Evolutionary conservation across 2,329 filamentous ascomycete species (phyloP).

Genomic region (Fusarium nematophilum): DNA sequence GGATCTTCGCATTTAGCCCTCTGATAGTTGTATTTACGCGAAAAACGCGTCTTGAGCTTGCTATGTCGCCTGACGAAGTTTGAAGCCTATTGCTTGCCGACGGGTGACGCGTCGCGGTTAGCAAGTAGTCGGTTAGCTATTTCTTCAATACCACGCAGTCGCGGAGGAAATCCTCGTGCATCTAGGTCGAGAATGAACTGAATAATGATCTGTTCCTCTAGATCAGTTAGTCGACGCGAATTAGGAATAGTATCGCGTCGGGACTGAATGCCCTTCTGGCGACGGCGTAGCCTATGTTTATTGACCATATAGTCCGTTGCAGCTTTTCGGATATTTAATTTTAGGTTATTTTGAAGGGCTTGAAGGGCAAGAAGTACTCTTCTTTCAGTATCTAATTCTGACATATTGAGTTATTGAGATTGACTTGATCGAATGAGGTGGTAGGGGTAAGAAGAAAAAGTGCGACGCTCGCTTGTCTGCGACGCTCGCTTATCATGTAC

Average conservation of each 20-base stretch:
- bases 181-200: too few species aligned
- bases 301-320: neutral
- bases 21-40: constrained; percentile 38
- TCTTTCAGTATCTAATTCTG: neutral
- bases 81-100: constrained; percentile 37
- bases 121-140: too few species aligned
- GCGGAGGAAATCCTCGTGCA: too few species aligned
- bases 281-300: neutral
- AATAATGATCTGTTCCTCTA: too few species aligned
- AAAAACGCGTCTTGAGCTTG: constrained; percentile 39
- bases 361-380: neutral
- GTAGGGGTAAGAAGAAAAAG: neutral
- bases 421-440: neutral
- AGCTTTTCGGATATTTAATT: neutral
- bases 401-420: neutral
- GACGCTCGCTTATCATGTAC: neutral
- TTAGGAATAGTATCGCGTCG: neutral
- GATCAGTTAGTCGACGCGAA: too few species aligned
- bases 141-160: too few species aligned
- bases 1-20: constrained; percentile 41
- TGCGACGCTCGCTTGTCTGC: neutral
- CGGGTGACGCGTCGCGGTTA: constrained; percentile 26
- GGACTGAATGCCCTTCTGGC: neutral
- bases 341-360: too few species aligned
- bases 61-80: constrained; percentile 43